phyloP scores from a whole-genome alignment of 768 basidiomycete species.

The Auricularia sp. region DNA sequence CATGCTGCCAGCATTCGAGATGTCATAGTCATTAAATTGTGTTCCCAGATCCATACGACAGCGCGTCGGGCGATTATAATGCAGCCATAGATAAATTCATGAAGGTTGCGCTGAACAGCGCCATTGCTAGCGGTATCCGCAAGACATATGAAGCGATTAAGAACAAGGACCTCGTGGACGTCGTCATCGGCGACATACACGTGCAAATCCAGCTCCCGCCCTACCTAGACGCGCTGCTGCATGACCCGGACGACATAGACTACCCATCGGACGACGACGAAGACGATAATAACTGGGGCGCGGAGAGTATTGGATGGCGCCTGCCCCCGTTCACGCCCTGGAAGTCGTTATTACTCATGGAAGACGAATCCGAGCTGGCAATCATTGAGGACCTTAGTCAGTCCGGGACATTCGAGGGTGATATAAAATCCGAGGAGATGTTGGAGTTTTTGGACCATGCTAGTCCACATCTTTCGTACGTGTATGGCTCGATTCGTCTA shows the following conservation, averaged over 20 bases:
- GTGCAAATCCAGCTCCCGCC: constrained; percentile 84
- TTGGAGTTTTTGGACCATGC: constrained; percentile 67
- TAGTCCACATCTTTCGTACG: constrained; percentile 68
- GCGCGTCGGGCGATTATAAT: constrained; percentile 9
- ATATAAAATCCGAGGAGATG: constrained; percentile 56
- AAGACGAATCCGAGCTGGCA: constrained; percentile 32
- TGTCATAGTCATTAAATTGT: not conserved
- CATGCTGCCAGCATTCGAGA: not conserved
- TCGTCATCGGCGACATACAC: constrained; percentile 69
- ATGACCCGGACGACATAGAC: constrained; percentile 43
- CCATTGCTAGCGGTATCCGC: constrained; percentile 73
- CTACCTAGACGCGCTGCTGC: constrained; percentile 60
- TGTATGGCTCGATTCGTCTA: constrained; percentile 8
- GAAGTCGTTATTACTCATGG: constrained; percentile 74
- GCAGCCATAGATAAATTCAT: constrained; percentile 14
- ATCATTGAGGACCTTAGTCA: constrained; percentile 48
- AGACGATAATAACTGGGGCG: constrained; percentile 52
- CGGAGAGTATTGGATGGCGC: constrained; percentile 60
- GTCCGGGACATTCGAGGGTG: constrained; percentile 55
- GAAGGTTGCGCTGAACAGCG: constrained; percentile 54
- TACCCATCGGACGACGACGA: constrained; percentile 46
- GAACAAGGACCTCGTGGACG: constrained; percentile 61
- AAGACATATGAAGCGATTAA: constrained; percentile 72
- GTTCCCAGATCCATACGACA: not conserved
- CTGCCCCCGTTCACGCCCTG: constrained; percentile 74